A percentile compares a stretch with the other conserved stretches of the same genome.
Evolutionary conservation across 2,329 filamentous ascomycete species (phyloP).

Genomic region (Dactylonectria estremocensis): DNA sequence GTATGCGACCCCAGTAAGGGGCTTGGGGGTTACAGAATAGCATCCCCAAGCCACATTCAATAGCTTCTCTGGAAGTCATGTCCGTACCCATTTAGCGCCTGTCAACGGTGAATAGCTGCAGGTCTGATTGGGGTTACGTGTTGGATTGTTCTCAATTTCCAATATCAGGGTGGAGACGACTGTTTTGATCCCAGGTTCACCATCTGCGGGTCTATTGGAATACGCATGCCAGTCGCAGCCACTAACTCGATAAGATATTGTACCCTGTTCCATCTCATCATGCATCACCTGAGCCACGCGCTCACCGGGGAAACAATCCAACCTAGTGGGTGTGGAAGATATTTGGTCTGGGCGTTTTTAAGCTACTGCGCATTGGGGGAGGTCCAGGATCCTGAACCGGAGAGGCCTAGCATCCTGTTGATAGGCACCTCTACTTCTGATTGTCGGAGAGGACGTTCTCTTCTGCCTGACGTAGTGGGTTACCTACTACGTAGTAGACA

Average conservation of each 20-base stretch:
- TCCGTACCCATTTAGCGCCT: not conserved
- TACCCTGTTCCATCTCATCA: not conserved
- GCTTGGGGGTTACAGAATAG: not conserved
- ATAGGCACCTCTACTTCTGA: too few species aligned
- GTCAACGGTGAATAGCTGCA: not conserved
- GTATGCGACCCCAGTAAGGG: not conserved
- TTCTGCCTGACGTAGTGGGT: too few species aligned
- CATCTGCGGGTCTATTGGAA: not conserved
- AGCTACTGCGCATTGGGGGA: too few species aligned
- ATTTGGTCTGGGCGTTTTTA: not conserved
- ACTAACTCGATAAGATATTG: not conserved
- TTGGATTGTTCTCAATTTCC: not conserved
- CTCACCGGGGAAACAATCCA: too few species aligned
- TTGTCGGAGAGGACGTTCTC: too few species aligned
- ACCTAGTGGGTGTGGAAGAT: not conserved
- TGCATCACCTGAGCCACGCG: not conserved
- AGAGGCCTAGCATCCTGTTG: too few species aligned
- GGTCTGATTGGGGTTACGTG: not conserved
- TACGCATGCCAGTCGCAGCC: not conserved
- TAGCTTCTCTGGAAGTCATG: not conserved
- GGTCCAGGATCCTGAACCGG: not conserved
- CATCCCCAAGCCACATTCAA: not conserved
- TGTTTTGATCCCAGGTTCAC: not conserved
- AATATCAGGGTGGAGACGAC: not conserved
- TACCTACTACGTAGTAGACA: too few species aligned